Base-by-base conservation (phyloP, 2,329 filamentous ascomycete species). In the Talaromyces rugulosus region DNA sequence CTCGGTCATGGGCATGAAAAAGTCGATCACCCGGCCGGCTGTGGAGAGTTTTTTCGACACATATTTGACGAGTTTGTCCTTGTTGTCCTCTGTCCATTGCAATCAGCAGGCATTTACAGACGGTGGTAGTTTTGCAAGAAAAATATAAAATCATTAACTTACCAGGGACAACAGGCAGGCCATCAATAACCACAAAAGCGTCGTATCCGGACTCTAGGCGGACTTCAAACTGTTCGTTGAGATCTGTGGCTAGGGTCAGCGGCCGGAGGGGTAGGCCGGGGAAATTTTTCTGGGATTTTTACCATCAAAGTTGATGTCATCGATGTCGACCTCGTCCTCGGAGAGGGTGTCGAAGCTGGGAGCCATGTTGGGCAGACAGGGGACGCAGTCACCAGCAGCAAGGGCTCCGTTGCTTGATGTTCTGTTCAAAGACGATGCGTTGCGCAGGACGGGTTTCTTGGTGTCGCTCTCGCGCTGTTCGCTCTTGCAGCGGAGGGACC, bases 191-290 rank as follows among this genome's bases (percentile, higher is more conserved):
- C 67, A 99, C 90, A 74, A 99, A 99, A 66, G 92, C 90, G 76
- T 99, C 95, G 71, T 97, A 89, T 63, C 95, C 95, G 78, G 96
- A 91, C 77, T 99, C 95, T 67, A 98, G 84, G 75, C 94, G 91
- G 66, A 98, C 93, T 80, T 98, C 92, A 76, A 93, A 97, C 79
- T 96, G 92, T 77, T 96, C 93, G 76, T 89, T 87, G 69, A 99
- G 85, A 80, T 99, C 94, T 84, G 66, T 61, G 62, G 52, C 61
- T 57, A 28, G 18, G 42, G 62, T 67, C 54, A 66, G 66, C 63
- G 65, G 67, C 36, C 47, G 67, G 72, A 72, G 71, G 72, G 71
- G 69, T 66, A 68, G 47, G 28, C 36, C 51, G 56, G 64, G 59
- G 63, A 64, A 56, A 60, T 60, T 65, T 63, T 56, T 47, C n/a